These are phyloP conservation scores for Firmiana major DNA, from an alignment of 345 rosid species.

Conservation along the genomic window DNA sequence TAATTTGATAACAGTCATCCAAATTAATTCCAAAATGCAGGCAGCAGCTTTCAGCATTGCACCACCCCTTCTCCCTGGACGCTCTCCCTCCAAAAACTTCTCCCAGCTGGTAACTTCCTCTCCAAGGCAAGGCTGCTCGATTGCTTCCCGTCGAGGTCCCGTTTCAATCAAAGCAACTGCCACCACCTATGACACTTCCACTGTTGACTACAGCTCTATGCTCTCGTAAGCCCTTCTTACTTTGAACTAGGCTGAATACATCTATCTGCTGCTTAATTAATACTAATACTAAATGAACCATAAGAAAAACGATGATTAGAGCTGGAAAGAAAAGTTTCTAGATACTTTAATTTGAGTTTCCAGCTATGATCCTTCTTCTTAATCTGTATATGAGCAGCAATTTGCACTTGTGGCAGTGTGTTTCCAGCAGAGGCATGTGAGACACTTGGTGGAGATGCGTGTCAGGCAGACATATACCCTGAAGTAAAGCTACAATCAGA, in stretches of 20 bases:
- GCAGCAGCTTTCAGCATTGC: constrained; percentile 30
- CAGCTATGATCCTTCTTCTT: no score
- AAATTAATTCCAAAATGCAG: constrained; percentile 28
- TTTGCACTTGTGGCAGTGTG: constrained; percentile 33
- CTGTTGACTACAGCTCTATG: constrained; percentile 48
- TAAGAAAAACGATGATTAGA: no score
- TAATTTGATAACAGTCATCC: background rate
- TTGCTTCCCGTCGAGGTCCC: background rate
- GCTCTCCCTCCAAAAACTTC: constrained; percentile 22
- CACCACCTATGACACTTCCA: constrained; percentile 27
- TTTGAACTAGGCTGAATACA: background rate
- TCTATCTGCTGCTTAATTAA: no score
- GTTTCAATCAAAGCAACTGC: constrained; percentile 30
- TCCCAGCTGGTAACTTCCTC: background rate
- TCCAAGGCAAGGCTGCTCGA: constrained; percentile 13
- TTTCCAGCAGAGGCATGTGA: constrained; percentile 88
- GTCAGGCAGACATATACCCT: constrained; percentile 61
- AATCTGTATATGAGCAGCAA: no score
- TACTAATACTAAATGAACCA: no score
- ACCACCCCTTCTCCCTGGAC: constrained; percentile 18
- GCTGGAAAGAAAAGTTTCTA: no score
- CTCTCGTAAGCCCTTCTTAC: constrained; percentile 37
- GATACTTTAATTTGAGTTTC: no score
- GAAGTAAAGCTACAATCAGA: constrained; percentile 40
- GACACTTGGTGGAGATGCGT: constrained; percentile 63